Evolutionary conservation across 2,329 filamentous ascomycete genomes (phyloP), one percentile per base, ranked within the genome.

Genomic region (Pseudogymnoascus sp.): DNA sequence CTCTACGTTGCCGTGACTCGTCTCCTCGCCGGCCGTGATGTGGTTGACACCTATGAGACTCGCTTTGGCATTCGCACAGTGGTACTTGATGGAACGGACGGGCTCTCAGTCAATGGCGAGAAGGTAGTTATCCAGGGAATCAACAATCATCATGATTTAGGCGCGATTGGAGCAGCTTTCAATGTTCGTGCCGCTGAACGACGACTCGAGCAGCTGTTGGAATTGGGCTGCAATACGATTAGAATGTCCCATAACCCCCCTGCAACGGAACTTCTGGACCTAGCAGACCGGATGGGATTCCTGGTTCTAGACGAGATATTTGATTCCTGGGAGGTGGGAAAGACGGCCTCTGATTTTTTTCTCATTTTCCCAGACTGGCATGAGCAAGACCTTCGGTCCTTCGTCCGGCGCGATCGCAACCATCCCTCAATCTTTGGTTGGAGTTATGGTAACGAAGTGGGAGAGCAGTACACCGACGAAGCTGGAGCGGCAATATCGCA

Each of bases 371-470:
- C 69, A 0, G 79, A 82, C 57, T 83, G 80, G 80, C 73, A 78
- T 62, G 80, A 83, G 69, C 71, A 79, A 0, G 79, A 82, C 60
- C 71, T 81, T 3, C 76, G 80, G 0, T 66, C 75, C 1, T 78
- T 82, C 61, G 65, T 83, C 14, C 75, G 79, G 3, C 76, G 80
- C 5, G 81, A 83, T 67, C 73, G 80, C 20, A 83, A 83, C 65
- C 80, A 83, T 66, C 75, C 80, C 2, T 81, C 80, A 0, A 70
- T 83, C 18, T 71, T 80, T 22, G 72, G 73, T 0, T 82, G 80
- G 81, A 79, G 78, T 62, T 74, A 78, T 58, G 80, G 81, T 2
- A 84, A 84, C 66, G 80, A 83, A 67, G 74, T 83, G 1, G 67
- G 72, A 0, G 80, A 83, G 66, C 79, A 83, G 68, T 70, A 50